Percentiles rank a stretch among this genome's conserved stretches.
These are phyloP conservation scores for Ganoderma leucocontextum DNA, from an alignment of 1,284 basidiomycete genomes.

Conservation along the genomic window DNA sequence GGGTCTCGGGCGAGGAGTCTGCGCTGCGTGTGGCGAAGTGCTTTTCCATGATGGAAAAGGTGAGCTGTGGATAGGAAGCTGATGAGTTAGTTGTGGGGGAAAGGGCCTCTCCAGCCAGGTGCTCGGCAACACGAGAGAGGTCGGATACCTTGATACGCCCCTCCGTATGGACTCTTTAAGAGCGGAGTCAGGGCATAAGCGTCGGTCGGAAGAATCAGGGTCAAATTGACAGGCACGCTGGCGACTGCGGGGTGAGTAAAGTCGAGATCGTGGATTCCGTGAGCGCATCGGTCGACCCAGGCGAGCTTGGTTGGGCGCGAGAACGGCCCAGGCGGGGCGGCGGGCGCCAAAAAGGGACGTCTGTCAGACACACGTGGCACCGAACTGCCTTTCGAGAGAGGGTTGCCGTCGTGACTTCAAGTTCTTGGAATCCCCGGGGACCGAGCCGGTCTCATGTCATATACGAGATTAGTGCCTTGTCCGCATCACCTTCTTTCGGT, in stretches of 20 bases:
- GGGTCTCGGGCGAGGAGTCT: constrained; percentile 22
- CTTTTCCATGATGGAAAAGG: constrained; percentile 23
- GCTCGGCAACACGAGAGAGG: constrained; percentile 12
- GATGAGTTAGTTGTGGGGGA: constrained; percentile 12
- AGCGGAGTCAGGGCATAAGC: constrained; percentile 23
- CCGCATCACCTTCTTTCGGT: background rate
- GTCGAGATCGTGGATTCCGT: constrained; percentile 28
- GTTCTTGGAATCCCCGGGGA: background rate
- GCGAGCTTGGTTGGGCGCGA: constrained; percentile 27
- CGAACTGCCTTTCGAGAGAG: background rate
- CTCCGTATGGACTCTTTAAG: constrained; percentile 21
- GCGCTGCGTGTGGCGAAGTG: constrained; percentile 23
- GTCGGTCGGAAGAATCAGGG: constrained; percentile 31
- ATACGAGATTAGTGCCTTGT: background rate
- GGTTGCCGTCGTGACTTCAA: background rate
- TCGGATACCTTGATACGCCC: background rate
- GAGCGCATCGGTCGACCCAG: constrained; percentile 30
- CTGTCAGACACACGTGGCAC: constrained; percentile 21
- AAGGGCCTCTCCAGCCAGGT: constrained; percentile 1
- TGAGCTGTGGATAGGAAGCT: constrained; percentile 12
- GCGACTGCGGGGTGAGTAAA: constrained; percentile 14
- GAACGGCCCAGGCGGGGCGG: constrained; percentile 29
- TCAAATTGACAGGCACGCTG: constrained; percentile 21
- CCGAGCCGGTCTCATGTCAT: background rate
- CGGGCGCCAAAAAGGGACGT: constrained; percentile 22